Conservation (phyloP, 805 yeast species). For the Babjeviella inositovora region DNA sequence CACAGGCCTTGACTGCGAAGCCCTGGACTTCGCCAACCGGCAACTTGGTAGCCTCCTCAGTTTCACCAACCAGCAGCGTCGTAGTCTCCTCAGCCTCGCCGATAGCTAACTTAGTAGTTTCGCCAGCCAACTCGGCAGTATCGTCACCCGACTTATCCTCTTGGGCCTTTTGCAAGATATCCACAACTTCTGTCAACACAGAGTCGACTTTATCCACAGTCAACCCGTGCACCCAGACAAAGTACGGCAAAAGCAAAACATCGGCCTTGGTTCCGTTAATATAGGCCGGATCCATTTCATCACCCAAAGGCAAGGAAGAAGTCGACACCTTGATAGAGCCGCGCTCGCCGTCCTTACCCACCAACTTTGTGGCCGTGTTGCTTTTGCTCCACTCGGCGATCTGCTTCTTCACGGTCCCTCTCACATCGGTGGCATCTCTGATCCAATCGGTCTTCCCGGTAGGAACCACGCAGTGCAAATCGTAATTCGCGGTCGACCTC, state of each 20-base stretch:
- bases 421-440: conserved; percentile 46
- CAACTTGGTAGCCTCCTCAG: conserved; percentile 5
- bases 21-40: conserved; percentile 10
- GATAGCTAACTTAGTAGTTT: too few species aligned
- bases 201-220: conserved; percentile 20
- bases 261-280: conserved; percentile 31
- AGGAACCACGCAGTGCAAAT: conserved; percentile 62
- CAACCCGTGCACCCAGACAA: conserved; percentile 48
- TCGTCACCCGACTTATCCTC: conserved; percentile 2
- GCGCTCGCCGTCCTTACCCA: conserved; percentile 4
- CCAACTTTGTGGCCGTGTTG: neutral
- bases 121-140: too few species aligned
- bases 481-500: conserved; percentile 56
- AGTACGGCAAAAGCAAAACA: conserved; percentile 56
- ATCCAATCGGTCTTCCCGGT: conserved; percentile 82
- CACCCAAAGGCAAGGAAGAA: conserved; percentile 33
- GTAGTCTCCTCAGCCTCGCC: too few species aligned
- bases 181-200: conserved; percentile 27
- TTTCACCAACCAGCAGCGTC: conserved; percentile 3
- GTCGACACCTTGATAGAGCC: conserved; percentile 30
- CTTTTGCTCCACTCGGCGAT: conserved; percentile 19
- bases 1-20: conserved; percentile 18
- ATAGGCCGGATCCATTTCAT: conserved; percentile 22
- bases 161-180: conserved; percentile 15
- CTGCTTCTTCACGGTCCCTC: conserved; percentile 25